A percentile compares a stretch with the other conserved stretches of the same genome.
phyloP scores from a whole-genome alignment of 352 stramenopile genomes.

The Pythium pyrilobum region DNA sequence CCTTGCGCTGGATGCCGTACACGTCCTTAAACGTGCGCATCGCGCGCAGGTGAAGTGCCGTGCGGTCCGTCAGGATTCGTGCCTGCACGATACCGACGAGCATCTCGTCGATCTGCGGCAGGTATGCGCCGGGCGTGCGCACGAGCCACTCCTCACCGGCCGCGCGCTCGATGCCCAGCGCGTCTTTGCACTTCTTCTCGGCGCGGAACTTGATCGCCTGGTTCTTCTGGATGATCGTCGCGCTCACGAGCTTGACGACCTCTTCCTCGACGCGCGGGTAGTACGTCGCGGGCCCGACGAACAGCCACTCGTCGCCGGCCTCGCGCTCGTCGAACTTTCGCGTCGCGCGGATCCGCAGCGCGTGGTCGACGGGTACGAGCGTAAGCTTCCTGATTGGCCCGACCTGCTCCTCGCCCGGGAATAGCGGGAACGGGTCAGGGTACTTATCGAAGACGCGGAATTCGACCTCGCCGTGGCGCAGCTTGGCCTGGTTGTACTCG shows the following conservation, averaged over 20 bases:
- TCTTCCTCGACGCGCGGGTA: constrained; percentile 70
- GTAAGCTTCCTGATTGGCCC: constrained; percentile 46
- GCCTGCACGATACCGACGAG: constrained; percentile 53
- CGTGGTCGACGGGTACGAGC: constrained; percentile 53
- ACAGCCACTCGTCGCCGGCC: constrained; percentile 74
- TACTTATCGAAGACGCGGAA: constrained; percentile 72
- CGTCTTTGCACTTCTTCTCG: constrained; percentile 76
- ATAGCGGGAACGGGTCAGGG: constrained; percentile 72
- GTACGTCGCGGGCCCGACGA: constrained; percentile 66
- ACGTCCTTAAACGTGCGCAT: constrained; percentile 72
- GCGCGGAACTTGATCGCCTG: constrained; percentile 74
- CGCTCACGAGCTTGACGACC: constrained; percentile 42
- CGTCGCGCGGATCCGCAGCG: constrained; percentile 56
- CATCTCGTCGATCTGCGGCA: constrained; percentile 73
- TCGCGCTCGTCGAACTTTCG: constrained; percentile 51
- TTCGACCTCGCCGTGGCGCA: constrained; percentile 73
- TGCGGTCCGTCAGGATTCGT: constrained; percentile 61
- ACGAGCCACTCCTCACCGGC: constrained; percentile 80
- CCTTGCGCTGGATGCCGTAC: constrained; percentile 61
- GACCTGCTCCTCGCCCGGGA: constrained; percentile 63
- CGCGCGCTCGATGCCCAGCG: constrained; percentile 49
- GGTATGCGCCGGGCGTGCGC: constrained; percentile 58
- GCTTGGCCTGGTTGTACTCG: constrained; percentile 68
- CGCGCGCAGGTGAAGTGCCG: constrained; percentile 56
- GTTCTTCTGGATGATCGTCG: constrained; percentile 77